These are phyloP conservation scores for Drosera capensis DNA, from an alignment of 148 eudicot species.

Conservation along the genomic window DNA sequence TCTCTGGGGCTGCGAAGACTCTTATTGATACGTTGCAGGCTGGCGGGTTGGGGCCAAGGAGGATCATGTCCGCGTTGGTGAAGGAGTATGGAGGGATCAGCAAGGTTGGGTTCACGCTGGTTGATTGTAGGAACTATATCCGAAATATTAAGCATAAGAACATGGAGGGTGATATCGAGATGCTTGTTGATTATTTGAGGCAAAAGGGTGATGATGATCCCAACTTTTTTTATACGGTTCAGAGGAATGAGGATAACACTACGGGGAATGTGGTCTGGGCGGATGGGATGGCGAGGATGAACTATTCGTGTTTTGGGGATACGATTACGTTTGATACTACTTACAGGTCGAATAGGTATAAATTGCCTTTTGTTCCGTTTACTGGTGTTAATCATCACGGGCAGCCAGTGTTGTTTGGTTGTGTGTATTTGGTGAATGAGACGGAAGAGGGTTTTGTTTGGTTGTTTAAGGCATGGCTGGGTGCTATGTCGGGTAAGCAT, in stretches of 20 bases:
- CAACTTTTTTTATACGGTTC: conserved; percentile 26
- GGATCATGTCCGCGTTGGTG: conserved; percentile 38
- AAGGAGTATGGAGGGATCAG: conserved; percentile 49
- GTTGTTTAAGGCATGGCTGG: conserved; percentile 36
- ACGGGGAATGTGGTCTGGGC: conserved; percentile 42
- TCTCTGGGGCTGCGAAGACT: conserved; percentile 39
- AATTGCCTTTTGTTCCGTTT: conserved; percentile 44
- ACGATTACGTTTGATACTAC: conserved; percentile 40
- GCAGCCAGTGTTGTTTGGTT: conserved; percentile 49
- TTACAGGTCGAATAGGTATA: conserved; percentile 44
- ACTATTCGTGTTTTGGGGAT: conserved; percentile 40
- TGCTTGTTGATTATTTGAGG: conserved; percentile 36
- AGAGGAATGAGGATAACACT: conserved; percentile 22
- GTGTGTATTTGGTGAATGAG: conserved; percentile 38
- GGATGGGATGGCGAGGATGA: conserved; percentile 21
- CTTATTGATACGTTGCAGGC: conserved; percentile 42
- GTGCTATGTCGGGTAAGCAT: conserved; percentile 25
- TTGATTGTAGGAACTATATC: conserved; percentile 52
- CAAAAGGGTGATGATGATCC: conserved; percentile 15
- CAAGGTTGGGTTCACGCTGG: conserved; percentile 49
- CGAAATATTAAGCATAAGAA: conserved; percentile 28
- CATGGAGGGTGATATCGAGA: conserved; percentile 29
- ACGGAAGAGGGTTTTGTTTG: conserved; percentile 34
- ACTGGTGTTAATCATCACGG: conserved; percentile 44
- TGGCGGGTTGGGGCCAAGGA: conserved; percentile 39